Conservation (phyloP, 352 stramenopile species). For the Phytophthora quininea region DNA sequence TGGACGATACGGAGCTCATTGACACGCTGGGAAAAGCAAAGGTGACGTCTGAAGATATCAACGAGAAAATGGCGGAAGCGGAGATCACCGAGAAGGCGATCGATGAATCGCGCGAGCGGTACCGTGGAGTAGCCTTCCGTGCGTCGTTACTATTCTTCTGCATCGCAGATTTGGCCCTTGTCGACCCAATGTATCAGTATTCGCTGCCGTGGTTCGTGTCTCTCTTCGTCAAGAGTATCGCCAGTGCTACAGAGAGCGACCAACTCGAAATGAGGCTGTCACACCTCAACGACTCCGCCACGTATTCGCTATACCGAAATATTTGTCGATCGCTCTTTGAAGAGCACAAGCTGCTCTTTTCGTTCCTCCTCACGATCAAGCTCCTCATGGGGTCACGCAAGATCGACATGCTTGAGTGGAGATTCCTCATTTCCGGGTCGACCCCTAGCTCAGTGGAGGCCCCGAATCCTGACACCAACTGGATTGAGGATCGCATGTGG, state of each 20-base stretch:
- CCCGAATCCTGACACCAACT: conserved; percentile 69
- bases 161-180: conserved; percentile 89
- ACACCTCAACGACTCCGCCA: conserved; percentile 92
- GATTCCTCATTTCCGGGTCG: conserved; percentile 93
- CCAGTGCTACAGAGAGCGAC: conserved; percentile 78
- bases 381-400: conserved; percentile 71
- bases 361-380: conserved; percentile 92
- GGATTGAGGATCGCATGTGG: conserved; percentile 81
- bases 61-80: conserved; percentile 92
- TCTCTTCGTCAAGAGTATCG: conserved; percentile 92
- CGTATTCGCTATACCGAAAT: conserved; percentile 94
- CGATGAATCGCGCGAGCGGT: conserved; percentile 89
- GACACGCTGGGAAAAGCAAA: conserved; percentile 92
- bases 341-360: conserved; percentile 94
- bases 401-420: conserved; percentile 92
- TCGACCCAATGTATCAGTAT: conserved; percentile 96
- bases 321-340: conserved; percentile 95
- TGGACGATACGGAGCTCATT: conserved; percentile 93
- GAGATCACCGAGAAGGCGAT: conserved; percentile 93
- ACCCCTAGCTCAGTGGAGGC: conserved; percentile 67
- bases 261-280: conserved; percentile 83
- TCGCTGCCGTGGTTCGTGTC: conserved; percentile 93
- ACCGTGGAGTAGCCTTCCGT: conserved; percentile 89
- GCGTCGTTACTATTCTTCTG: conserved; percentile 93
- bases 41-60: conserved; percentile 92